Percentiles rank a stretch among this genome's conserved stretches.
Evolutionary conservation across 495 filamentous ascomycete species (phyloP).

Genomic region (Penicillium malachiteum): DNA sequence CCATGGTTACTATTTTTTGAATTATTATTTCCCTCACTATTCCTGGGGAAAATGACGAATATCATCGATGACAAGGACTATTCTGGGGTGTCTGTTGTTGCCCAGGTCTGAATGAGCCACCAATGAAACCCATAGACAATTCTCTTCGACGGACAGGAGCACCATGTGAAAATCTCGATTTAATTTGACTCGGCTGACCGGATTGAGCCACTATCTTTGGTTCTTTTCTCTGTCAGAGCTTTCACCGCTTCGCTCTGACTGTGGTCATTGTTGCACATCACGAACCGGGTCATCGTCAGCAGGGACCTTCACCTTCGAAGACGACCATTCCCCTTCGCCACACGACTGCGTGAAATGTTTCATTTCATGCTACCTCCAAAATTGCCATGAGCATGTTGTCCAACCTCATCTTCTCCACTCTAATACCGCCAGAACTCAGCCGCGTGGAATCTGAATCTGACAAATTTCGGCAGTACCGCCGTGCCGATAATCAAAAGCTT

Average conservation of each 20-base stretch:
- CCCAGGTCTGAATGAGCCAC: constrained; percentile 11
- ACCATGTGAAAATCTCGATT: constrained; percentile 23
- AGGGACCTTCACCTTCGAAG: constrained; percentile 10
- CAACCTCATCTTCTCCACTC: constrained; percentile 16
- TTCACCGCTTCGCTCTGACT: constrained; percentile 19
- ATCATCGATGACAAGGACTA: constrained; percentile 12
- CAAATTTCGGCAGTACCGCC: constrained; percentile 43
- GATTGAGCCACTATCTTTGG: constrained; percentile 3
- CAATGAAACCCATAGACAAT: constrained; percentile 14
- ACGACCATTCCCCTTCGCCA: constrained; percentile 11
- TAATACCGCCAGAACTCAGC: constrained; percentile 18
- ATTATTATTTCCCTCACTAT: background rate
- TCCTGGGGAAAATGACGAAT: constrained; percentile 7
- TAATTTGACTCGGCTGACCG: constrained; percentile 22
- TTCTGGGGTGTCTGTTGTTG: constrained; percentile 9
- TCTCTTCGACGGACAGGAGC: background rate
- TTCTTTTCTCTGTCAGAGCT: background rate
- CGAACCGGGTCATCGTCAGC: constrained; percentile 26
- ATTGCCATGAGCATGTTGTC: constrained; percentile 30
- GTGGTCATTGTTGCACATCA: constrained; percentile 29
- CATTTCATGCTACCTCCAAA: constrained; percentile 25
- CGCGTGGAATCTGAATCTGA: constrained; percentile 32
- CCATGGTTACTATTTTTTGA: background rate
- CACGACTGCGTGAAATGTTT: constrained; percentile 19
- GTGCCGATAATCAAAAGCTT: constrained; percentile 58